These are phyloP conservation scores for Nadsonia starkeyi-henricii DNA, from an alignment of 1,139 yeast genomes.

Conservation along the genomic window DNA sequence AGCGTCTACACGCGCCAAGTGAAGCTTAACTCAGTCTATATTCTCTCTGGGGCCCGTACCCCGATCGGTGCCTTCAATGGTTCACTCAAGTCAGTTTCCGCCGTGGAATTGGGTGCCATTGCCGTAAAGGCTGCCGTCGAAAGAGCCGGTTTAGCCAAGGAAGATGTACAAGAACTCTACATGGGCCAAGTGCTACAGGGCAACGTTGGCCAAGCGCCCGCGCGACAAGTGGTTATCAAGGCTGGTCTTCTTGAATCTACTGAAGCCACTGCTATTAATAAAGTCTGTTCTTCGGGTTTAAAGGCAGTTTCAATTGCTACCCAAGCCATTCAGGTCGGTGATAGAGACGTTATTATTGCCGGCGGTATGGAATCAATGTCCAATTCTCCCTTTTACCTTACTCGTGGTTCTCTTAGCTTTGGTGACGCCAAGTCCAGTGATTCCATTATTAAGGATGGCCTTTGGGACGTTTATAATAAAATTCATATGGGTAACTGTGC, in stretches of 20 bases:
- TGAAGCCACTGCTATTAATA: conserved; percentile 45
- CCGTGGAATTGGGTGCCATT: conserved; percentile 40
- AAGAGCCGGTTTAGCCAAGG: conserved; percentile 37
- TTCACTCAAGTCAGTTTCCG: conserved; percentile 34
- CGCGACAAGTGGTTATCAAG: conserved; percentile 46
- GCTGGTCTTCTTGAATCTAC: conserved; percentile 41
- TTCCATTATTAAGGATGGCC: conserved; percentile 44
- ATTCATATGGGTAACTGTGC: conserved; percentile 51
- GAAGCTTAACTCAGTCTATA: conserved; percentile 27
- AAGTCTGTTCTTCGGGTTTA: conserved; percentile 51
- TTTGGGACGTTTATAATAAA: conserved; percentile 40
- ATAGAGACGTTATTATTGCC: conserved; percentile 40
- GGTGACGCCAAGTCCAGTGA: conserved; percentile 39
- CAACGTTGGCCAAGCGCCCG: conserved; percentile 49
- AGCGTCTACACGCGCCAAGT: too few relatives aligned
- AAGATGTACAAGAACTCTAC: conserved; percentile 38
- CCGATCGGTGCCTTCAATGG: conserved; percentile 51
- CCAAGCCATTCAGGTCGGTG: conserved; percentile 40
- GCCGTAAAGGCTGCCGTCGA: conserved; percentile 44
- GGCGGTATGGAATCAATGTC: conserved; percentile 58
- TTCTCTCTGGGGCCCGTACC: conserved; percentile 43
- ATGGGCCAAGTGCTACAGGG: conserved; percentile 50
- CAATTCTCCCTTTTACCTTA: conserved; percentile 35
- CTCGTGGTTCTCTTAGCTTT: conserved; percentile 33
- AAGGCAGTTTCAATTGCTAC: conserved; percentile 43